Base-by-base conservation (phyloP, 2,329 filamentous ascomycete genomes). In the Neopestalotiopsis sp. region DNA sequence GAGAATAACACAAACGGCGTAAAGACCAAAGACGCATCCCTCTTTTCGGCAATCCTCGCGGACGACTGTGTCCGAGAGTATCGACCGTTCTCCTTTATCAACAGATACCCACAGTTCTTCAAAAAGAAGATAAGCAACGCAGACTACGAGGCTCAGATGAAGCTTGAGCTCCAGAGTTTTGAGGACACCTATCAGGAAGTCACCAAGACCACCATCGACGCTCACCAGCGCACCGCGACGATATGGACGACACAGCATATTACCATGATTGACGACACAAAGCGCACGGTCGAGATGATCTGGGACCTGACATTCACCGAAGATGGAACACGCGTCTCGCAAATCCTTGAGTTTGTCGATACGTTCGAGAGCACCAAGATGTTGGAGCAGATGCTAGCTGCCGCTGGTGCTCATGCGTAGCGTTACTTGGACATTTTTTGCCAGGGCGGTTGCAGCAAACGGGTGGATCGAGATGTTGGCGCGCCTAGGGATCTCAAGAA, bases 31-130 rank as follows among this genome's bases (percentile, higher is more conserved):
- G 66, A 74, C 58, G 62, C 65, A 9, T 68, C 70, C 5, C 65
- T 73, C 4, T 62, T 74, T 20, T 74, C 73, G 7, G 67, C 69
- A 14, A 42, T 69, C 12, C 69, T 74, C 17, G 32, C 73, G 28
- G 67, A 69, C 4, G 45, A 72, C 60, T 74, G 73, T 67, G 62
- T 71, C 12, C 70, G 71, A 58, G 61, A 67, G 64, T 73, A 73
- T 65, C 71, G 71, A 7, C 73, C 72, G 17, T 68, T 69, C 14
- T 72, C 72, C 4, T 71, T 74, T 63, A 66, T 73, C 56, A 67
- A 67, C 28, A 68, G 68, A 24, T 73, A 74, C 65, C 70, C 73
- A 17, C 69, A 72, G 42, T 71, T 73, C 71, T 74, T 74, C 66
- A 71, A 69, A 56, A 28, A 69, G n/a, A 30, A 69, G 40, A 67